Percentiles rank a stretch among this genome's conserved stretches.
Conservation (phyloP, 441 rosid genomes). For the Jatropha podagrica region DNA sequence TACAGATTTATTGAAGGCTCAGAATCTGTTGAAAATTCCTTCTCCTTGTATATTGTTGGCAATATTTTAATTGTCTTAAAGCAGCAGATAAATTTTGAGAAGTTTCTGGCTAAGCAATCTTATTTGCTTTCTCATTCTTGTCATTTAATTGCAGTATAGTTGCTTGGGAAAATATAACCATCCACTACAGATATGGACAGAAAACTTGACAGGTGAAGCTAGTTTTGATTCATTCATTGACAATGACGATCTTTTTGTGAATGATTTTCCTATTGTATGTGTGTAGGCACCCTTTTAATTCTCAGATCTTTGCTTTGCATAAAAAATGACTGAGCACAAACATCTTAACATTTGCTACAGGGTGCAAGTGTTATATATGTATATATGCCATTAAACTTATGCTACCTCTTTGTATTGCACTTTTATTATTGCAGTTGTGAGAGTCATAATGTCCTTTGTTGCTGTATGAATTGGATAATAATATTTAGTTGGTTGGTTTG, state of each 20-base stretch:
- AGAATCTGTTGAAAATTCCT: constrained; percentile 11
- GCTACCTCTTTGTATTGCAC: not conserved
- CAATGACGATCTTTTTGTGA: not conserved
- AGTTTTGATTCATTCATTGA: not conserved
- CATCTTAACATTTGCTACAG: not conserved
- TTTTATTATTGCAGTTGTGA: not conserved
- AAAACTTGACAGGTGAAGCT: not conserved
- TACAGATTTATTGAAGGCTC: constrained; percentile 29
- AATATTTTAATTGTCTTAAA: not conserved
- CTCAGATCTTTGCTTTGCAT: no score
- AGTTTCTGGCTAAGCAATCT: not conserved
- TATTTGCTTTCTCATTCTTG: not conserved
- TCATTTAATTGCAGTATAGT: not conserved
- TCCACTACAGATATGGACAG: not conserved
- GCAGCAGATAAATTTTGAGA: not conserved
- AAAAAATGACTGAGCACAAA: not conserved
- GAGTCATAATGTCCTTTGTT: no score
- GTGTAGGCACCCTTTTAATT: not conserved
- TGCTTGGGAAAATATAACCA: not conserved
- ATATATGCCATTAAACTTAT: not conserved
- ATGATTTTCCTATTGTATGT: not conserved
- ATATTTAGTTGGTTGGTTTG: not conserved
- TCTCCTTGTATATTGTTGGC: constrained; percentile 1
- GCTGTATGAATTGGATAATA: not conserved
- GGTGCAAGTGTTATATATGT: not conserved